phyloP scores from a whole-genome alignment of 768 basidiomycete genomes.

The Lentinula raphanica region DNA sequence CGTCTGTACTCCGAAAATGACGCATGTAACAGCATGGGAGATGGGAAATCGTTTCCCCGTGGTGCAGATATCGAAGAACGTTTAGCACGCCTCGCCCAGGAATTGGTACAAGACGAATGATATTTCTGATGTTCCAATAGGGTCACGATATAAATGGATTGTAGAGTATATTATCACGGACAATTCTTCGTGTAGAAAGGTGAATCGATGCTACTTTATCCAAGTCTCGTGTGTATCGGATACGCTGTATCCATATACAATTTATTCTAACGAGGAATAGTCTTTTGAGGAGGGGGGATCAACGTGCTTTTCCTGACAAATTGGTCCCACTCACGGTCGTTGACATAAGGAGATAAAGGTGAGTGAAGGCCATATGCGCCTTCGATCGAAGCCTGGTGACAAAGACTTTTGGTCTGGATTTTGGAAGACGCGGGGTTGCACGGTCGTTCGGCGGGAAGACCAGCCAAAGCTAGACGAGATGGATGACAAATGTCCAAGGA shows the following conservation, averaged over 20 bases:
- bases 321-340: neutral
- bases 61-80: constrained; percentile 65
- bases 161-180: neutral
- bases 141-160: neutral
- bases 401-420: neutral
- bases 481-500: neutral
- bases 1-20: neutral
- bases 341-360: neutral
- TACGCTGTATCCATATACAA: neutral
- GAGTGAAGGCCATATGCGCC: neutral
- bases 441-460: neutral
- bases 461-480: neutral
- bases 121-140: neutral
- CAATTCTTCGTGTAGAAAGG: neutral
- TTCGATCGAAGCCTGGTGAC: neutral
- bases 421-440: neutral
- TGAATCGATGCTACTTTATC: neutral
- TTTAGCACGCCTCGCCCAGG: constrained; percentile 58
- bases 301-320: neutral
- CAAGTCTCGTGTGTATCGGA: neutral
- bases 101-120: constrained; percentile 47
- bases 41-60: constrained; percentile 63
- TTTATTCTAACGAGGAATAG: neutral
- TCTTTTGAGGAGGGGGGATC: neutral
- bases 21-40: constrained; percentile 43